Conservation (phyloP, 305 asterid genomes). For the Fraxinus xanthoxyloides region DNA sequence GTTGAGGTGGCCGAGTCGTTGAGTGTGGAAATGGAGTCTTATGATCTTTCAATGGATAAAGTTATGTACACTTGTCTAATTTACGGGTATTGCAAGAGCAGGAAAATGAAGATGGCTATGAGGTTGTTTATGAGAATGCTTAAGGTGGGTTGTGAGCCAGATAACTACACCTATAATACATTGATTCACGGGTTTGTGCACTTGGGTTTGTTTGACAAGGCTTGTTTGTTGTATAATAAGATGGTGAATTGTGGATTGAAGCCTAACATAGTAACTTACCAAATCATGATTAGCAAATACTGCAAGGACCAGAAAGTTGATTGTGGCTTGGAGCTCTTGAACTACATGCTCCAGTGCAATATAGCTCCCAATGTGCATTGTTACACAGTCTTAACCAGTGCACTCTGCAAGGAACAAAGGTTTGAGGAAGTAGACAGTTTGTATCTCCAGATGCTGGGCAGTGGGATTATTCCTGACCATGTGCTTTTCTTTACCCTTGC, state of each 20-base stretch:
- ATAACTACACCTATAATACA: conserved; percentile 50
- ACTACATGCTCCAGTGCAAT: conserved; percentile 34
- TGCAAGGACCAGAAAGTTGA: conserved; percentile 49
- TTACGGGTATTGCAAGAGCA: conserved; percentile 44
- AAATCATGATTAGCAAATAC: conserved; percentile 52
- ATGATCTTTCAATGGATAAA: conserved; percentile 47
- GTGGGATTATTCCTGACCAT: conserved; percentile 56
- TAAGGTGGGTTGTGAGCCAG: conserved; percentile 49
- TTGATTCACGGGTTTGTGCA: conserved; percentile 50
- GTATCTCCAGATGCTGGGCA: conserved; percentile 38
- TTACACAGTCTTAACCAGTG: conserved; percentile 47
- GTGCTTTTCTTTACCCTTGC: conserved; percentile 52
- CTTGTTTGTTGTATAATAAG: conserved; percentile 35
- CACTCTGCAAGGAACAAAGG: conserved; percentile 47
- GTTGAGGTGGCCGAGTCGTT: conserved; percentile 55
- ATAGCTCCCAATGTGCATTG: conserved; percentile 52
- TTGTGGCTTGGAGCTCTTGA: conserved; percentile 36
- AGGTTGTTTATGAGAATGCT: conserved; percentile 56
- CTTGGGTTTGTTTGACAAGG: conserved; percentile 45
- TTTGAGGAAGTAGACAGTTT: conserved; percentile 33
- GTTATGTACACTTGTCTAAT: conserved; percentile 52
- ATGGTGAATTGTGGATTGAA: conserved; percentile 47
- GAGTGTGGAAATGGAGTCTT: conserved; percentile 43
- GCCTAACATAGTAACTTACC: conserved; percentile 51
- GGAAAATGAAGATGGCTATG: conserved; percentile 63